These are phyloP conservation scores for Prunus armeniaca DNA, from an alignment of 306 rosid species.

Conservation along the genomic window DNA sequence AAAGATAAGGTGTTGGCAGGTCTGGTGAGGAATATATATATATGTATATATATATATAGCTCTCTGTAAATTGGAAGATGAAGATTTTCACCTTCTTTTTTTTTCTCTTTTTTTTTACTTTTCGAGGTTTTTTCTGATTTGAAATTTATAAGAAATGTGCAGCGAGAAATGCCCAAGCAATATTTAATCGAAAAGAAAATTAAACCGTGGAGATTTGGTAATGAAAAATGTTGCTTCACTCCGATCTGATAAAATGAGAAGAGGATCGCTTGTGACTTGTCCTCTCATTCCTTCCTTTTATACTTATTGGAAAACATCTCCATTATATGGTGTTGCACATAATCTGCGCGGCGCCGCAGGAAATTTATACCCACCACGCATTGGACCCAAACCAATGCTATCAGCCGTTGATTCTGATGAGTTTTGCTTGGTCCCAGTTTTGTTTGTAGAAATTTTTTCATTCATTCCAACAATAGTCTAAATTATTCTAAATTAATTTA, in stretches of 20 bases:
- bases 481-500: no score
- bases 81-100: constrained; percentile 26
- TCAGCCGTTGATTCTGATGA: constrained; percentile 17
- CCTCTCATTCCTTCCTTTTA: constrained; percentile 20
- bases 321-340: neutral
- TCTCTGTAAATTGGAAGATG: constrained; percentile 49
- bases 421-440: neutral
- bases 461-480: no score
- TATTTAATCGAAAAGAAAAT: neutral
- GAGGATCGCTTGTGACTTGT: constrained; percentile 1
- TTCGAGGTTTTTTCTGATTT: neutral
- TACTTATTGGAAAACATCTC: constrained; percentile 15
- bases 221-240: neutral
- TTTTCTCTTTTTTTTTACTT: constrained; percentile 6
- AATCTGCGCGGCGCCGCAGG: constrained; percentile 16
- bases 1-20: constrained; percentile 50
- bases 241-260: constrained; percentile 8
- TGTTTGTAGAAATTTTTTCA: neutral
- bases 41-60: constrained; percentile 33
- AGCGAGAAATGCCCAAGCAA: neutral
- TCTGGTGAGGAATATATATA: constrained; percentile 65
- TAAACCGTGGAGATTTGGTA: neutral
- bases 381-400: neutral
- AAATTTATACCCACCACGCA: constrained; percentile 1
- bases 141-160: neutral